Conservation (phyloP, 441 rosid species). For the Eruca vesicaria region DNA sequence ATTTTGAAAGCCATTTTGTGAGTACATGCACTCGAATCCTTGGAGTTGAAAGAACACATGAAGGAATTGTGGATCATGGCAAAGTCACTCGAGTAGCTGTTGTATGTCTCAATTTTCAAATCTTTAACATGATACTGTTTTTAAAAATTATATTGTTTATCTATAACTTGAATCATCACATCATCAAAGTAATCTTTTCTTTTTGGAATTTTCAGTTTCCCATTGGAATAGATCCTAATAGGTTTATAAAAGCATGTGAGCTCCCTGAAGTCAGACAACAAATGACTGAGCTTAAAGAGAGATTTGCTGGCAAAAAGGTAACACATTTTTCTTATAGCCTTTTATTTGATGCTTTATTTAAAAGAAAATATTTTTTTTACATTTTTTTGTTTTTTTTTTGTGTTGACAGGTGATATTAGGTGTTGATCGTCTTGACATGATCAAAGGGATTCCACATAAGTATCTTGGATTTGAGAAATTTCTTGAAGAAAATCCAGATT, state of each 20-base stretch:
- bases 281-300: conserved; percentile 70
- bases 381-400: not conserved
- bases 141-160: too few species aligned
- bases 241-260: conserved; percentile 66
- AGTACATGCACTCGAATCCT: conserved; percentile 94
- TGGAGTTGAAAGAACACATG: conserved; percentile 91
- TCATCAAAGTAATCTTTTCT: not conserved
- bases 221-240: conserved; percentile 82
- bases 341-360: not conserved
- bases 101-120: conserved; percentile 38
- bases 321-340: not conserved
- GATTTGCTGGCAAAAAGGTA: conserved; percentile 76
- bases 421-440: conserved; percentile 97
- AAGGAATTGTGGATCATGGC: conserved; percentile 91
- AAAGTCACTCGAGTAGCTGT: conserved; percentile 87
- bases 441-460: conserved; percentile 96
- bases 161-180: not conserved
- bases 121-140: not conserved
- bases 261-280: conserved; percentile 54
- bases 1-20: conserved; percentile 90
- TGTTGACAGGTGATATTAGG: conserved; percentile 53
- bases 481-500: conserved; percentile 71
- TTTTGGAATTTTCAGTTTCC: conserved; percentile 55
- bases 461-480: conserved; percentile 92
- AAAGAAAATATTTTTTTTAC: not conserved